Evolutionary conservation across 768 basidiomycete genomes (phyloP).

Genomic region (Lentinula detonsa): DNA sequence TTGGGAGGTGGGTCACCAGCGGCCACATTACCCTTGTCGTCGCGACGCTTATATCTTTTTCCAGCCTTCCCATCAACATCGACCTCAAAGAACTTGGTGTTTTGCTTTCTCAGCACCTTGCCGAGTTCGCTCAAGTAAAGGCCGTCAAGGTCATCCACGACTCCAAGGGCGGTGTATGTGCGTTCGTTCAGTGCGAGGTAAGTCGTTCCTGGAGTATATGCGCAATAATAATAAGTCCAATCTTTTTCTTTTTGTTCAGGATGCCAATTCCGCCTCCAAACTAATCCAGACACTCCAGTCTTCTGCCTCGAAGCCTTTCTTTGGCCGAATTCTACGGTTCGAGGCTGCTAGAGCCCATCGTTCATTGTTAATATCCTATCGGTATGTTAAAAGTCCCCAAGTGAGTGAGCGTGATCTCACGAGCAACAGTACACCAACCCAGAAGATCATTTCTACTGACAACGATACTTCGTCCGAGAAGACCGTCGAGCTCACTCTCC

Average conservation of each 20-base stretch:
- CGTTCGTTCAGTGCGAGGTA: slow-evolving; percentile 80
- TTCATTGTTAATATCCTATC: slow-evolving; percentile 69
- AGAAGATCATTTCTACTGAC: slow-evolving; percentile 18
- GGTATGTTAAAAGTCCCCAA: slow-evolving; percentile 29
- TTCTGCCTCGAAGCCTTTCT: slow-evolving; percentile 51
- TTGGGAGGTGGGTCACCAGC: slow-evolving; percentile 56
- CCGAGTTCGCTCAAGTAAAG: slow-evolving; percentile 58
- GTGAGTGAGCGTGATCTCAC: neutral
- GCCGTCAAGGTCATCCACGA: slow-evolving; percentile 70
- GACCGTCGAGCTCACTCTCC: slow-evolving; percentile 40
- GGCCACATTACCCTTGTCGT: neutral
- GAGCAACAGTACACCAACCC: slow-evolving; percentile 29
- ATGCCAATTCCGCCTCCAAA: slow-evolving; percentile 47
- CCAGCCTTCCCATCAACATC: slow-evolving; percentile 64
- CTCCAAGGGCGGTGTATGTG: slow-evolving; percentile 72
- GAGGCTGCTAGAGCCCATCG: slow-evolving; percentile 75
- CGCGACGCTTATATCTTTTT: slow-evolving; percentile 1
- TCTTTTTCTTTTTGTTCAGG: slow-evolving; percentile 29
- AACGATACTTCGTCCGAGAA: slow-evolving; percentile 15
- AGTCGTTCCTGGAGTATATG: neutral
- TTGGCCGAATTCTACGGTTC: slow-evolving; percentile 70
- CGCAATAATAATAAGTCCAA: neutral
- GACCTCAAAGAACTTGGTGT: slow-evolving; percentile 57
- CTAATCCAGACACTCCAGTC: slow-evolving; percentile 58
- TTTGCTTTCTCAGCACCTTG: slow-evolving; percentile 61